Evolutionary conservation across 2,329 filamentous ascomycete species (phyloP).

Genomic region (Aspergillus melleus): DNA sequence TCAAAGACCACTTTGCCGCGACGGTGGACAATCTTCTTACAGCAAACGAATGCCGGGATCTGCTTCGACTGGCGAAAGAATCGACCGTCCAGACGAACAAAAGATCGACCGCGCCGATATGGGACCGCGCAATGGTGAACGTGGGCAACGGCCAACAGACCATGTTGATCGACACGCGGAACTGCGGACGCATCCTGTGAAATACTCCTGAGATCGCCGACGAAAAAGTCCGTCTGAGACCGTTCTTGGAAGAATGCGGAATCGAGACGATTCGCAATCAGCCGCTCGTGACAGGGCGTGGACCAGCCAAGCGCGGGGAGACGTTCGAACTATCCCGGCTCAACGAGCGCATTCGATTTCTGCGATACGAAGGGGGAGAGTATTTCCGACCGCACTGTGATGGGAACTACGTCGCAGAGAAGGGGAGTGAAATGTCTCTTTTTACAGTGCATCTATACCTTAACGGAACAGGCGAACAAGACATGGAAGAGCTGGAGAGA

Average conservation of each 20-base stretch:
- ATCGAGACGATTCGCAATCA: slow-evolving; percentile 37
- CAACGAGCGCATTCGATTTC: slow-evolving; percentile 72
- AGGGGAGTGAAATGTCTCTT: slow-evolving; percentile 51
- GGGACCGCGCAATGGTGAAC: slow-evolving; percentile 69
- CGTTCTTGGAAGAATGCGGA: slow-evolving; percentile 50
- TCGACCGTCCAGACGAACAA: slow-evolving; percentile 22
- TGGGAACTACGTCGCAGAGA: slow-evolving; percentile 59
- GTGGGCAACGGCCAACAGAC: slow-evolving; percentile 61
- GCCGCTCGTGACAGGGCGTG: slow-evolving; percentile 46
- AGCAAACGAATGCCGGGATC: slow-evolving; percentile 27
- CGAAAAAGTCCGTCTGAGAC: no score
- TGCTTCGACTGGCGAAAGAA: slow-evolving; percentile 54
- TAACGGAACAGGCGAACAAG: slow-evolving; percentile 44
- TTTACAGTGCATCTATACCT: slow-evolving; percentile 59
- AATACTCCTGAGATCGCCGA: slow-evolving; percentile 63
- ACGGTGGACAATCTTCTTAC: slow-evolving; percentile 13
- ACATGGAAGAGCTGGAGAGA: slow-evolving; percentile 23
- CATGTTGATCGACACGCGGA: slow-evolving; percentile 58
- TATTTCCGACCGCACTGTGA: slow-evolving; percentile 75
- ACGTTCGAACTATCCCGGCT: slow-evolving; percentile 43
- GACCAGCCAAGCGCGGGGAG: slow-evolving; percentile 37
- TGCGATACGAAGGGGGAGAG: slow-evolving; percentile 69
- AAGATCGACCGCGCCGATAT: slow-evolving; percentile 35
- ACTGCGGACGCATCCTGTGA: slow-evolving; percentile 74
- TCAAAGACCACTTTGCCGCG: slow-evolving; percentile 12